Base-by-base conservation (phyloP, 108 stramenopile species). In the Mayamaea pseudoterrestris region DNA sequence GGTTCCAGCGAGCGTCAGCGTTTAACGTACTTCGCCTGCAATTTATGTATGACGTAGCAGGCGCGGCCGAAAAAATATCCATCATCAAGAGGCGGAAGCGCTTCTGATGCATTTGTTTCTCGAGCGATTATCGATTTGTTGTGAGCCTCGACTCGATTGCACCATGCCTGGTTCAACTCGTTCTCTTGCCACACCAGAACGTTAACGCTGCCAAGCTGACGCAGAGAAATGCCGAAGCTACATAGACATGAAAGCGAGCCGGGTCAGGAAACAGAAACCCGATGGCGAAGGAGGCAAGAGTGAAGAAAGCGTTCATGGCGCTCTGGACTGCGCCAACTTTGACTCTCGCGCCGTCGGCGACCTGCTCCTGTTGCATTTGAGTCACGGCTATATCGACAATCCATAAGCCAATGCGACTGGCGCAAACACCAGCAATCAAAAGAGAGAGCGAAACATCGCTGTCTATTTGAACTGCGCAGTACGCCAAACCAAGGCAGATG, bases 331-430 rank as follows among this genome's bases (percentile, higher is more conserved):
- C 74, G 11, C 81, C 81, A 14, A 83, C 69, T 16, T 65, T 30
- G 22, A 76, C 81, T 20, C 81, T 66, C 5, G 61, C 35, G 22
- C 49, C 39, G 12, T 65, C 65, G 3, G 70, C 68, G 21, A 78
- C 50, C 20, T 58, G 36, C 22, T 73, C 50, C 62, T 83, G 81
- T 60, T 69, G 62, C 42, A 72, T 48, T 44, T 83, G 81, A n/a
- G 74, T 71, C 16, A 83, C 59, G 6, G 71, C 30, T 13, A 83
- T 65, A 44, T 83, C 81, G 57, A 83, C 78, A 1, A 68, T 70
- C 81, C 81, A 83, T 1, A 83, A 55, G 11, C 81, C 81, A 3
- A 78, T 51, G 3, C 81, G 68, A 55, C 69, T 71, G 5, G 53
- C 31, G 51, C 66, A 72, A 8, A 82, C 80, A 13, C 80, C 76